A percentile compares a stretch with the other conserved stretches of the same genome.
Conservation (phyloP, 2,329 filamentous ascomycete species). For the Fusarium equiseti region DNA sequence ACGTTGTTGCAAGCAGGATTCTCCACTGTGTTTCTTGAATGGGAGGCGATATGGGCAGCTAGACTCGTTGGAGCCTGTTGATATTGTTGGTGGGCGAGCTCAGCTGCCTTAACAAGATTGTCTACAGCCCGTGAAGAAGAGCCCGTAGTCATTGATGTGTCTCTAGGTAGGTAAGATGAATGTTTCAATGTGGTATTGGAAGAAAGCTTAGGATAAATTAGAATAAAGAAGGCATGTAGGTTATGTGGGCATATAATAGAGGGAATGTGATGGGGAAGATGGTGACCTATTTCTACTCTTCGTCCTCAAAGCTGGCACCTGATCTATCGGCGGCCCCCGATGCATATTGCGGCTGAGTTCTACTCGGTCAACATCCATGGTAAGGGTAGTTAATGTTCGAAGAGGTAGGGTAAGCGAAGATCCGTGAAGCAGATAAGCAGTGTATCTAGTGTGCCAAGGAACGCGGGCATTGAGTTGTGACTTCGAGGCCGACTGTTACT, state of each 20-base stretch:
- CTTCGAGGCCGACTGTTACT: constrained; percentile 8
- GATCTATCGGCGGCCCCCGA: constrained; percentile 41
- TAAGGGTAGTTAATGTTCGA: constrained; percentile 1
- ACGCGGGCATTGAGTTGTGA: constrained; percentile 21
- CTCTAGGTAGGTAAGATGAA: neutral
- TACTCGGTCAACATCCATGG: constrained; percentile 42
- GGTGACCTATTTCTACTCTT: constrained; percentile 38
- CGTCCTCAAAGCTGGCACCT: constrained; percentile 12
- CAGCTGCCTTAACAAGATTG: constrained; percentile 51
- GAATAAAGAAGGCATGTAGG: neutral
- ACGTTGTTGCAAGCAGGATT: constrained; percentile 20
- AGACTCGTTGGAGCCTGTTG: constrained; percentile 46
- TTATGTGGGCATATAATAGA: neutral
- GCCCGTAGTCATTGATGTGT: constrained; percentile 36
- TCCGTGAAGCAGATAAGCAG: constrained; percentile 31
- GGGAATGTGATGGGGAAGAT: constrained; percentile 5
- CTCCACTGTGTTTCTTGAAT: constrained; percentile 40
- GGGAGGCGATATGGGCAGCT: constrained; percentile 21
- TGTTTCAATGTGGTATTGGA: constrained; percentile 26
- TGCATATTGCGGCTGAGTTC: constrained; percentile 42
- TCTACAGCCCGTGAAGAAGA: constrained; percentile 47
- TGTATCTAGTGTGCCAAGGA: constrained; percentile 36
- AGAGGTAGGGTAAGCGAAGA: constrained; percentile 27
- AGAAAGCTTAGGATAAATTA: constrained; percentile 11
- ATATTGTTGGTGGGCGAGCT: constrained; percentile 53